These are phyloP conservation scores for Zygotorulaspora danielsina DNA, from an alignment of 805 yeast genomes.

Conservation along the genomic window DNA sequence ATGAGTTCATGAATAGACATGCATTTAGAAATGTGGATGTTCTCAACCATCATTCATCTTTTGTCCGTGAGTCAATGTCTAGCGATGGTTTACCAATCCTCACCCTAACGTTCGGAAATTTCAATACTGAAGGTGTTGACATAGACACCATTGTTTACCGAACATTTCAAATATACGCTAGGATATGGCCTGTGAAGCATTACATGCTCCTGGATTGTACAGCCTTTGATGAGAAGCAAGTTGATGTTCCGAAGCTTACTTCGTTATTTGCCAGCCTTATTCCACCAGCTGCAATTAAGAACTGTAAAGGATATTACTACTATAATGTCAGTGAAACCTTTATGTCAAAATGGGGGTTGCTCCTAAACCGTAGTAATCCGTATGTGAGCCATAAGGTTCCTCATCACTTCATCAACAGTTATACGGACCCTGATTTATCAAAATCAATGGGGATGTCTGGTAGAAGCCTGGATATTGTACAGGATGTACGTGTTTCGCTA, in stretches of 20 bases:
- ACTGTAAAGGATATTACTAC: constrained; percentile 52
- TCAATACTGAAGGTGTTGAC: constrained; percentile 37
- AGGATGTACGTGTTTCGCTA: constrained; percentile 50
- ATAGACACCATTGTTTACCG: constrained; percentile 54
- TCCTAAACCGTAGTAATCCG: constrained; percentile 24
- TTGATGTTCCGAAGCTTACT: constrained; percentile 23
- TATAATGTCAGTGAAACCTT: constrained; percentile 38
- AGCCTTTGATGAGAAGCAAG: constrained; percentile 40
- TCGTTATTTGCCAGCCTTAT: constrained; percentile 41
- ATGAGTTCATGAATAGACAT: constrained; percentile 71
- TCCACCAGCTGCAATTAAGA: constrained; percentile 48
- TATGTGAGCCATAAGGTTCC: constrained; percentile 31
- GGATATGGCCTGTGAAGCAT: constrained; percentile 66
- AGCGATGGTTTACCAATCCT: constrained; percentile 70
- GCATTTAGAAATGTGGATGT: constrained; percentile 51
- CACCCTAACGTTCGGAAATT: constrained; percentile 46
- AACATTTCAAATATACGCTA: constrained; percentile 58
- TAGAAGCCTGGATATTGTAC: constrained; percentile 40
- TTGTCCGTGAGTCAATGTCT: constrained; percentile 61
- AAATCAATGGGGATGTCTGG: constrained; percentile 44
- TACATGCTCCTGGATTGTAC: constrained; percentile 67
- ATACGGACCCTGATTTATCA: constrained; percentile 44
- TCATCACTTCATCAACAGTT: constrained; percentile 43
- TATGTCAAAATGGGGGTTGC: constrained; percentile 24
- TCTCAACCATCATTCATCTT: constrained; percentile 30